A percentile compares a stretch with the other conserved stretches of the same genome.
These are phyloP conservation scores for Fragosphaeria purpurea DNA, from an alignment of 2,329 filamentous ascomycete genomes.

Conservation along the genomic window DNA sequence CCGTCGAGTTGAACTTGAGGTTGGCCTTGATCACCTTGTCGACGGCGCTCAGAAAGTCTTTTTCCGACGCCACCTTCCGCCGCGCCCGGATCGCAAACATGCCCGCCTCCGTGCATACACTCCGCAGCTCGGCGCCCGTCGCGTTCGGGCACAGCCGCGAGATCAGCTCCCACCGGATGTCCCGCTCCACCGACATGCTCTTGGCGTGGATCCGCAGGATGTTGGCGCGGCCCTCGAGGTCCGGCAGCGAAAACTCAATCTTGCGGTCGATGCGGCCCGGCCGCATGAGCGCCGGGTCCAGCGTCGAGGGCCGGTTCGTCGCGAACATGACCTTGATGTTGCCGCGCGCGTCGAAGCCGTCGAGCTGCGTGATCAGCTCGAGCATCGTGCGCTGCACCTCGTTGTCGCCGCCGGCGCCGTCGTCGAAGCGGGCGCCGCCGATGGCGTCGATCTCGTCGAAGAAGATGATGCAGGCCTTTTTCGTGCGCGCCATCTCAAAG, in stretches of 20 bases:
- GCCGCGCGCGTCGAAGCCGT: conserved; percentile 96
- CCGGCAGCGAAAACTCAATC: conserved; percentile 95
- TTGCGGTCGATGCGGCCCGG: conserved; percentile 97
- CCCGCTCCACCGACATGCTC: conserved; percentile 98
- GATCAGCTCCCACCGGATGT: conserved; percentile 98
- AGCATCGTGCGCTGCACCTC: conserved; percentile 98
- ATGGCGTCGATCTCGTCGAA: conserved; percentile 99
- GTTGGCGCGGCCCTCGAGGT: conserved; percentile 94
- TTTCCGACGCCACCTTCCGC: conserved; percentile 96
- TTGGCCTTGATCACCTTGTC: conserved; percentile 99
- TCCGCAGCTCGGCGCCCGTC: conserved; percentile 89
- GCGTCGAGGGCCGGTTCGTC: conserved; percentile 98
- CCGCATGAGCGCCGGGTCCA: conserved; percentile 91
- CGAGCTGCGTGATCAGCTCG: conserved; percentile 94
- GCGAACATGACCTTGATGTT: conserved; percentile 99
- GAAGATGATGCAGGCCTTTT: conserved; percentile 99
- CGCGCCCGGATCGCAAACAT: conserved; percentile 96
- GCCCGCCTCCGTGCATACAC: conserved; percentile 93
- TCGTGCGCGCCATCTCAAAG: conserved; percentile 98
- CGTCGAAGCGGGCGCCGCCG: conserved; percentile 97
- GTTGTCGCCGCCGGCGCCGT: conserved; percentile 90
- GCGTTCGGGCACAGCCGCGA: conserved; percentile 94
- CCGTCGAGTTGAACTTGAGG: conserved; percentile 98
- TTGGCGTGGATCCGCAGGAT: conserved; percentile 98
- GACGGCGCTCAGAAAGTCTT: conserved; percentile 94